These are phyloP conservation scores for Alisma plantagoaquatica DNA, from an alignment of 106 monocot species.

Conservation along the genomic window DNA sequence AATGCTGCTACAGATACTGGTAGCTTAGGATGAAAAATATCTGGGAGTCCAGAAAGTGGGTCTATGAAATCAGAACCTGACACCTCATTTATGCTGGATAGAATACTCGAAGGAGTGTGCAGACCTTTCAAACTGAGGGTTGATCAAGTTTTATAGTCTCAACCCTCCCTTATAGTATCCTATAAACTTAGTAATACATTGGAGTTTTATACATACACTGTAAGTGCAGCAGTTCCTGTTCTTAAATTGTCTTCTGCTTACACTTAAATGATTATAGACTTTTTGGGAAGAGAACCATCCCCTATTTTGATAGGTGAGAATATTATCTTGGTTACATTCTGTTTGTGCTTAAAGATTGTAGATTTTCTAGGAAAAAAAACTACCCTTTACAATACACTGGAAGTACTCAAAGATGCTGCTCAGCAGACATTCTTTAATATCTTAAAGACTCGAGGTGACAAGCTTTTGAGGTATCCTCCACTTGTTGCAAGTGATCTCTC, in stretches of 20 bases:
- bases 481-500: constrained; percentile 80
- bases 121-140: constrained; percentile 97
- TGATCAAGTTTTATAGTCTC: constrained; percentile 98
- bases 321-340: constrained; percentile 7
- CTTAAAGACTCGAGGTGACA: constrained; percentile 75
- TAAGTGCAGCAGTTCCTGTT: too few species aligned
- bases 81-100: constrained; percentile 75
- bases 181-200: constrained; percentile 83
- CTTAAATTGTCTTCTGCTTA: neutral
- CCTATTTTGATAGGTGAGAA: neutral
- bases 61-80: constrained; percentile 44
- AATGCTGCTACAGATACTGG: constrained; percentile 65
- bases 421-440: constrained; percentile 88
- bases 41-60: constrained; percentile 40
- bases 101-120: constrained; percentile 99
- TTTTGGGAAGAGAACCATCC: too few species aligned
- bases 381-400: constrained; percentile 83
- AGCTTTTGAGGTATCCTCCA: constrained; percentile 79
- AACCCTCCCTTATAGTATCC: constrained; percentile 76
- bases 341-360: constrained; percentile 50
- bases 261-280: neutral
- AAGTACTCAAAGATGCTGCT: constrained; percentile 76
- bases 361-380: constrained; percentile 87
- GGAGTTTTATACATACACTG: constrained; percentile 88
- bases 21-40: constrained; percentile 25